Conservation (phyloP, 2,329 filamentous ascomycete genomes). For the Penicillium sumatraense region DNA sequence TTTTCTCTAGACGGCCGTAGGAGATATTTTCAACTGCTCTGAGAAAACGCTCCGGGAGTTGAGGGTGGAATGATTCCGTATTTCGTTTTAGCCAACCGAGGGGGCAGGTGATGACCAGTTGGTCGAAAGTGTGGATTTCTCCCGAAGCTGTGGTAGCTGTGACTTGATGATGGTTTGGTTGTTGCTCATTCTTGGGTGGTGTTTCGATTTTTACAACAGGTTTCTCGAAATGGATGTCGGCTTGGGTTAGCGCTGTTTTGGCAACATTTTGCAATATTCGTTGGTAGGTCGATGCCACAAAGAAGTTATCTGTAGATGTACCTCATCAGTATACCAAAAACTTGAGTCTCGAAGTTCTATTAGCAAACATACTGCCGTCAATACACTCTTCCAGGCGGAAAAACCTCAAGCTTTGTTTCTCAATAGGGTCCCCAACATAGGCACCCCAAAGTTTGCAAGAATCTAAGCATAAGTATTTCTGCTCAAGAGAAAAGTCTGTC, state of each 20-base stretch:
- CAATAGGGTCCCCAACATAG: constrained; percentile 65
- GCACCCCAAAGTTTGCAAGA: constrained; percentile 66
- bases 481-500: constrained; percentile 42
- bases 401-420: constrained; percentile 65
- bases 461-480: constrained; percentile 56
- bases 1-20: constrained; percentile 53
- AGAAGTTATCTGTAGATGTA: constrained; percentile 61
- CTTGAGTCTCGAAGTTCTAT: neutral
- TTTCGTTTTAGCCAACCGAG: constrained; percentile 60
- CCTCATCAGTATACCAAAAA: constrained; percentile 1
- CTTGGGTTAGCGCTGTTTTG: constrained; percentile 51
- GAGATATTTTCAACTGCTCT: constrained; percentile 54
- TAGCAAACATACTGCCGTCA: constrained; percentile 57
- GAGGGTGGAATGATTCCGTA: constrained; percentile 49
- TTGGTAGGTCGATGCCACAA: constrained; percentile 65
- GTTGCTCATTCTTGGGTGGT: constrained; percentile 15
- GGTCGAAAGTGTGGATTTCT: constrained; percentile 50
- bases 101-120: constrained; percentile 58
- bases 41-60: constrained; percentile 47
- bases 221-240: constrained; percentile 54
- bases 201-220: constrained; percentile 48
- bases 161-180: constrained; percentile 42
- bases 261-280: constrained; percentile 61
- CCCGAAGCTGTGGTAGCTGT: constrained; percentile 46
- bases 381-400: constrained; percentile 70